These are phyloP conservation scores for Eruca vesicaria DNA, from an alignment of 441 rosid species.

Conservation along the genomic window DNA sequence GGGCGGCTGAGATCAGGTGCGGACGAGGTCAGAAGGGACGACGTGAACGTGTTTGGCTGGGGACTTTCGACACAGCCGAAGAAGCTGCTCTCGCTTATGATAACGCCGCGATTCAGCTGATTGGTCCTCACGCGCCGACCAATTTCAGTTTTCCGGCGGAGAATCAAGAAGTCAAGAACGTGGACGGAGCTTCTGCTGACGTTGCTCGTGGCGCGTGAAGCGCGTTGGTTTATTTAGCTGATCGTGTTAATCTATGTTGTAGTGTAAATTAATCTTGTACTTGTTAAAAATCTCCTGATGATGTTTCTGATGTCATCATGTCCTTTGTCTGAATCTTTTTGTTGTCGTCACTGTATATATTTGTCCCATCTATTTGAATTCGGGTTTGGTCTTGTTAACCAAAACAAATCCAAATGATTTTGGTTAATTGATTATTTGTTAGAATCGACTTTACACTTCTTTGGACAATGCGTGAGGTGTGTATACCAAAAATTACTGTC, in stretches of 20 bases:
- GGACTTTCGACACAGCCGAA: slow-evolving; percentile 85
- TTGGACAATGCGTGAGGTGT: too few relatives aligned
- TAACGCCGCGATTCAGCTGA: slow-evolving; percentile 78
- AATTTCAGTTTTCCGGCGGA: slow-evolving; percentile 43
- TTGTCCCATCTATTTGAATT: neutral
- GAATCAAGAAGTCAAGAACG: neutral
- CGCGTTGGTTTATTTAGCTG: too few relatives aligned
- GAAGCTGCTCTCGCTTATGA: slow-evolving; percentile 94
- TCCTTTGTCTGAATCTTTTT: neutral
- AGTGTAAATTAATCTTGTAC: neutral
- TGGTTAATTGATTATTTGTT: too few relatives aligned
- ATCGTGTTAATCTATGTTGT: too few relatives aligned
- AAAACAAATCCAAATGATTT: neutral
- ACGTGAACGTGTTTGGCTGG: slow-evolving; percentile 76
- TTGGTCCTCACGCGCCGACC: slow-evolving; percentile 82
- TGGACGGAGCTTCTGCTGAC: too few relatives aligned
- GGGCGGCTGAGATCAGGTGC: slow-evolving; percentile 98
- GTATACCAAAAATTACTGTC: neutral
- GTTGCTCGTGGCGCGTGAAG: too few relatives aligned
- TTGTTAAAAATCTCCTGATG: neutral
- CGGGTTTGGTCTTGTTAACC: neutral
- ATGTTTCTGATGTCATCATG: neutral
- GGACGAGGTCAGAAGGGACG: slow-evolving; percentile 39
- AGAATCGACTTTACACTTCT: neutral
- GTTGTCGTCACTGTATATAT: neutral